Evolutionary conservation across 2,329 filamentous ascomycete genomes (phyloP), one percentile per base, ranked within the genome.

Genomic region (Incumbomyces lentus): DNA sequence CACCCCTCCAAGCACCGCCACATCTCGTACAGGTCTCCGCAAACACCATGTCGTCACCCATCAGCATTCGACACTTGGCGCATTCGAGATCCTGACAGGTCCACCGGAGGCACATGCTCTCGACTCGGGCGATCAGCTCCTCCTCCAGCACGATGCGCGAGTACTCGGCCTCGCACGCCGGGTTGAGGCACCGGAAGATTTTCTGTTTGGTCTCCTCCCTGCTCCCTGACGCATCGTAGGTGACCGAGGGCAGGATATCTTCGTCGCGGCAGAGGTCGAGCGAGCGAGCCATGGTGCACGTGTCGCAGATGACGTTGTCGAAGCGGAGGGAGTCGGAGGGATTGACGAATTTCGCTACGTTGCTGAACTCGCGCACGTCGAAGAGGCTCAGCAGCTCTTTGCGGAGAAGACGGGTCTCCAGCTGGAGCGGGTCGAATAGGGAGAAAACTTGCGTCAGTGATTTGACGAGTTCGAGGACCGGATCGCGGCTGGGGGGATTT

Each of bases 221-320:
- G 30, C 40, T 40, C 30, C 45, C 36, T 11, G 62, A 59, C 3
- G 55, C 52, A 8, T 58, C 59, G n/a, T 39, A 12, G 0, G 53
- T 26, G 0, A 65, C 44, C 1, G 74, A 70, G 0, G 82, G 81
- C 2, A 92, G 71, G 2, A 96, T 69, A 52, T 87, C 82, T 57
- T 87, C 82, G 59, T 98, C 92, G 5, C 89, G 82, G 64, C 92
- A 98, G 19, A 98, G 74, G 61, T 98, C 92, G 29, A 96, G 73
- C 59, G 96, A 89, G 29, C 87, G 80, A 11, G 85, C 79, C 65
- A 92, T 79, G 38, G 89, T 95, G 70, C 92, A 98, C 61, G 86
- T 86, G 55, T 89, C 81, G 65, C 92, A 98, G 51, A 86, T 85
- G 29, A 95, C 68, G 60, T 90, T 84, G 3, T 74, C 63, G 3